A percentile compares a stretch with the other conserved stretches of the same genome.
Conservation (phyloP, 2,329 filamentous ascomycete species). For the Ophiosphaerella narmari region DNA sequence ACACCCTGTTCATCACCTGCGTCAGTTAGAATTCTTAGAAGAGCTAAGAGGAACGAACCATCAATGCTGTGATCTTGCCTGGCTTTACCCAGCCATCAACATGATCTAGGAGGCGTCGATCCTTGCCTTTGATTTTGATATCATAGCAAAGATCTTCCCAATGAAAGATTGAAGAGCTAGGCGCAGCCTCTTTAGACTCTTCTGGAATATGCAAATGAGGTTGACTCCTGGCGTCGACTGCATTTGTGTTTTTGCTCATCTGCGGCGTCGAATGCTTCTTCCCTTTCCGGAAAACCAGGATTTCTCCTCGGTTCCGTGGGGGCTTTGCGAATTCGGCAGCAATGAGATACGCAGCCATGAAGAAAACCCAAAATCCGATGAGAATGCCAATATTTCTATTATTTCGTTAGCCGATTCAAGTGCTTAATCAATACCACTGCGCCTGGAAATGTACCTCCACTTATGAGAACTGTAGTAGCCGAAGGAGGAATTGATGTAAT, state of each 20-base stretch:
- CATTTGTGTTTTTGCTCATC: background rate
- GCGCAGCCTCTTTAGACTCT: constrained; percentile 62
- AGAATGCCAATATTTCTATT: constrained; percentile 51
- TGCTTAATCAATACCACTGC: too few species aligned
- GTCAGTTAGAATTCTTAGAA: too few species aligned
- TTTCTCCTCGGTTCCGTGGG: constrained; percentile 55
- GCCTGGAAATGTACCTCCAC: constrained; percentile 15
- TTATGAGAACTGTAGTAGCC: constrained; percentile 41
- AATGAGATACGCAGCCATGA: constrained; percentile 61
- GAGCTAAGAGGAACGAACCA: background rate
- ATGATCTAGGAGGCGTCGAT: constrained; percentile 55
- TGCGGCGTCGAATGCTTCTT: constrained; percentile 16
- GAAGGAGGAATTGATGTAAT: constrained; percentile 59
- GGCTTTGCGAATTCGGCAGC: constrained; percentile 63
- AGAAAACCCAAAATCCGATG: constrained; percentile 48
- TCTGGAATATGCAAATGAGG: constrained; percentile 22
- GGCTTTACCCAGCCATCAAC: constrained; percentile 60
- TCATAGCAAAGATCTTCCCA: constrained; percentile 61
- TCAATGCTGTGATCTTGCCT: constrained; percentile 53
- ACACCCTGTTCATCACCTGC: background rate
- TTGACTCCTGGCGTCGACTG: background rate
- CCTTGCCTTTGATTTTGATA: constrained; percentile 54
- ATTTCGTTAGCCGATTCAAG: too few species aligned
- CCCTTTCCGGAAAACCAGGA: constrained; percentile 51
- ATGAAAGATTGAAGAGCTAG: constrained; percentile 65